Evolutionary conservation across 1,139 yeast genomes (phyloP).

Genomic region (Kurtzmaniella quercitrusa): DNA sequence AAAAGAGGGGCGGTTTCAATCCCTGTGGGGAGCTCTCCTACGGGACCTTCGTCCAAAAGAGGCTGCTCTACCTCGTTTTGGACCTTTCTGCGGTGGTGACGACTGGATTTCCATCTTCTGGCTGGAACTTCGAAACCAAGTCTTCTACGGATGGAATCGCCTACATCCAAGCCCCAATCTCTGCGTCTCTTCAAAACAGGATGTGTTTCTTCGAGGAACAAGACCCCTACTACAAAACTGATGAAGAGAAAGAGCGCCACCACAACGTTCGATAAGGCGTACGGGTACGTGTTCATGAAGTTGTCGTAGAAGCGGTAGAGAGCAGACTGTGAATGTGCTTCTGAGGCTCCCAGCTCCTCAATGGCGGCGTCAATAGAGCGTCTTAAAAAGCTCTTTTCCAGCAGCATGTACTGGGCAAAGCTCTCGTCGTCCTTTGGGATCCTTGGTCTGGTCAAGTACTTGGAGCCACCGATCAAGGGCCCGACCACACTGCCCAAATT

Average conservation of each 20-base stretch:
- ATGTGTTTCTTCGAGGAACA: constrained; percentile 63
- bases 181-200: constrained; percentile 32
- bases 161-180: constrained; percentile 52
- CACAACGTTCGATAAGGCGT: constrained; percentile 56
- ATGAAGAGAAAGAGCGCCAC: constrained; percentile 40
- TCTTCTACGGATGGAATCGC: constrained; percentile 37
- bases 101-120: constrained; percentile 29
- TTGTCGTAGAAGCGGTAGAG: constrained; percentile 14
- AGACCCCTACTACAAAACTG: constrained; percentile 37
- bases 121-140: constrained; percentile 28
- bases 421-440: not conserved
- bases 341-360: not conserved
- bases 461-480: constrained; percentile 54
- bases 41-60: not conserved
- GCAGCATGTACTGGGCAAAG: not conserved
- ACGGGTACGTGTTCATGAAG: constrained; percentile 46
- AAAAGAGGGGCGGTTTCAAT: not conserved
- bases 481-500: constrained; percentile 56
- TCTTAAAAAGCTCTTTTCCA: not conserved
- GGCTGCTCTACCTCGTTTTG: not conserved
- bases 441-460: constrained; percentile 29
- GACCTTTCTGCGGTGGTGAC: not conserved
- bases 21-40: not conserved
- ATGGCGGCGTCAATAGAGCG: not conserved
- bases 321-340: not conserved